Evolutionary conservation across 192 early-diverging fungal genomes (phyloP).

Genomic region (Coemansia sp.): DNA sequence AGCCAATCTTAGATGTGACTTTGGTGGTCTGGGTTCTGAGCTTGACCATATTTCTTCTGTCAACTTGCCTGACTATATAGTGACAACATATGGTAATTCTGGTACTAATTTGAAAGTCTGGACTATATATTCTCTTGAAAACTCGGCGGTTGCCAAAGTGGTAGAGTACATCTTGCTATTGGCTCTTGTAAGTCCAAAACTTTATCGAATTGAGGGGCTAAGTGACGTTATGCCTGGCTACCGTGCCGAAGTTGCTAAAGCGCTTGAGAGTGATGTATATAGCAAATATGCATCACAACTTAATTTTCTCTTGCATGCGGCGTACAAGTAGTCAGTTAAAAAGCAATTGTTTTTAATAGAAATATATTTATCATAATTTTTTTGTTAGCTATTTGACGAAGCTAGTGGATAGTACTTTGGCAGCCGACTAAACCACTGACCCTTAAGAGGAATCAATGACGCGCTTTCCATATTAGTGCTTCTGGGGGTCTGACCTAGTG

Average conservation of each 20-base stretch:
- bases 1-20: not conserved
- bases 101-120: not conserved
- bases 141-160: not conserved
- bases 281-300: not conserved
- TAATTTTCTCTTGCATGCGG: not conserved
- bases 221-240: not conserved
- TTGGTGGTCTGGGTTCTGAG: not conserved
- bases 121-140: not conserved
- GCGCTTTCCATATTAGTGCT: not conserved
- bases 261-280: not conserved
- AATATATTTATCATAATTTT: not conserved
- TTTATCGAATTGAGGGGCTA: not conserved
- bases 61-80: not conserved
- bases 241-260: not conserved
- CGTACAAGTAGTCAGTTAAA: not conserved
- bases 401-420: conserved; percentile 33
- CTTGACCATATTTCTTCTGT: not conserved
- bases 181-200: not conserved
- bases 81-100: not conserved
- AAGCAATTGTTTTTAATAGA: not conserved
- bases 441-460: not conserved
- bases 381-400: not conserved
- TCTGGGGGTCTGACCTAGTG: conserved; percentile 8
- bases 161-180: not conserved
- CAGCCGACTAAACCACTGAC: conserved; percentile 40